A percentile compares a stretch with the other conserved stretches of the same genome.
Conservation (phyloP, 208 protist species). For the Crithidia expoeki region DNA sequence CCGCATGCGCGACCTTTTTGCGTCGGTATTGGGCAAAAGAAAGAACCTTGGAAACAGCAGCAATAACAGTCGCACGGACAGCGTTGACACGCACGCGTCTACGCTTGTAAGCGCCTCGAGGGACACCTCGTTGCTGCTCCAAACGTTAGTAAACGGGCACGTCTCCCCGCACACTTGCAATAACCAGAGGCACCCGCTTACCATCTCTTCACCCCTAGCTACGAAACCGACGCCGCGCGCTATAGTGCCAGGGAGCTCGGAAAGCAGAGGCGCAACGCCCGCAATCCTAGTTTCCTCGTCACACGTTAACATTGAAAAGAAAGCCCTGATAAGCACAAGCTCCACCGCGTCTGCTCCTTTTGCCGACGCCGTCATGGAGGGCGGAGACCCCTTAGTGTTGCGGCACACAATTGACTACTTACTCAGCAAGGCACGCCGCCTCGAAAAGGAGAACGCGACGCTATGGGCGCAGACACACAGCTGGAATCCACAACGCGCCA, state of each 20-base stretch:
- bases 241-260: slow-evolving; percentile 1
- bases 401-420: slow-evolving; percentile 34
- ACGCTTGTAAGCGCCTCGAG: not conserved
- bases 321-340: too few relatives aligned
- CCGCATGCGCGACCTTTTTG: slow-evolving; percentile 21
- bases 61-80: not conserved
- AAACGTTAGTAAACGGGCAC: not conserved
- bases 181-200: not conserved
- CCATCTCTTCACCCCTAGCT: slow-evolving; percentile 1
- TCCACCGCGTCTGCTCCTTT: not conserved
- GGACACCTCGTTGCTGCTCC: not conserved
- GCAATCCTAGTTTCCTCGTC: not conserved
- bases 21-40: slow-evolving; percentile 12
- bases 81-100: not conserved
- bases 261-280: not conserved
- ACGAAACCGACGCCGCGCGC: not conserved
- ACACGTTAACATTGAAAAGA: too few relatives aligned
- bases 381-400: slow-evolving; percentile 34
- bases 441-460: slow-evolving; percentile 28
- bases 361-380: slow-evolving; percentile 14
- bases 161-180: not conserved
- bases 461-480: slow-evolving; percentile 35
- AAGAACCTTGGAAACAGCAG: not conserved
- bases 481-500: slow-evolving; percentile 24
- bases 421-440: slow-evolving; percentile 24